These are phyloP conservation scores for Golubevia sp. DNA, from an alignment of 1,284 basidiomycete genomes.

Conservation along the genomic window DNA sequence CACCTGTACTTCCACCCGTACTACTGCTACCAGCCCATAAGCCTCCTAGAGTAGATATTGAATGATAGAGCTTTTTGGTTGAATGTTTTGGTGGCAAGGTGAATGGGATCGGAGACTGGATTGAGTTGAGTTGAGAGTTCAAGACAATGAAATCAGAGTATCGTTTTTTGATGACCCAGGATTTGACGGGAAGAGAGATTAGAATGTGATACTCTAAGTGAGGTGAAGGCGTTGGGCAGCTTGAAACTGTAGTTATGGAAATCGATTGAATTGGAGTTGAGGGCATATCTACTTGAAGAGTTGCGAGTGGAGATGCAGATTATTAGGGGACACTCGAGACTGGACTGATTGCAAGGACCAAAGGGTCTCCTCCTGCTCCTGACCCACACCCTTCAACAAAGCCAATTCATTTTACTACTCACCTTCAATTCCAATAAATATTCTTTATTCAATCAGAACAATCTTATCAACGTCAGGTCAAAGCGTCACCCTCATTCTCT, in stretches of 20 bases:
- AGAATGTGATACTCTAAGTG: constrained; percentile 45
- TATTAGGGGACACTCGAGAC: too few relatives aligned
- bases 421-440: too few relatives aligned
- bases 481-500: too few relatives aligned
- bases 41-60: constrained; percentile 24
- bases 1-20: constrained; percentile 4
- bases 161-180: constrained; percentile 50
- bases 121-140: constrained; percentile 26
- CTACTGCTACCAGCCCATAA: constrained; percentile 3
- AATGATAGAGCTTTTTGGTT: constrained; percentile 23
- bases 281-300: too few relatives aligned
- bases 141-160: constrained; percentile 51
- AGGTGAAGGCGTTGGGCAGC: constrained; percentile 11
- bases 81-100: constrained; percentile 47
- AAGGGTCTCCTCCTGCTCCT: too few relatives aligned
- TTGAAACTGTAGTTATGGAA: constrained; percentile 35
- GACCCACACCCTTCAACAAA: too few relatives aligned
- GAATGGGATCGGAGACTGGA: constrained; percentile 23
- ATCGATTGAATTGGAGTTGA: constrained; percentile 39
- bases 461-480: too few relatives aligned
- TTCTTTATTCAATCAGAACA: too few relatives aligned
- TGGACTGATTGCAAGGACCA: constrained; percentile 1
- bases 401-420: too few relatives aligned
- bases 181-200: constrained; percentile 35
- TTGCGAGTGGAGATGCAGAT: too few relatives aligned